A percentile compares a stretch with the other conserved stretches of the same genome.
Evolutionary conservation across 23 red algal species (phyloP).

Genomic region (Gracilariopsis chorda): DNA sequence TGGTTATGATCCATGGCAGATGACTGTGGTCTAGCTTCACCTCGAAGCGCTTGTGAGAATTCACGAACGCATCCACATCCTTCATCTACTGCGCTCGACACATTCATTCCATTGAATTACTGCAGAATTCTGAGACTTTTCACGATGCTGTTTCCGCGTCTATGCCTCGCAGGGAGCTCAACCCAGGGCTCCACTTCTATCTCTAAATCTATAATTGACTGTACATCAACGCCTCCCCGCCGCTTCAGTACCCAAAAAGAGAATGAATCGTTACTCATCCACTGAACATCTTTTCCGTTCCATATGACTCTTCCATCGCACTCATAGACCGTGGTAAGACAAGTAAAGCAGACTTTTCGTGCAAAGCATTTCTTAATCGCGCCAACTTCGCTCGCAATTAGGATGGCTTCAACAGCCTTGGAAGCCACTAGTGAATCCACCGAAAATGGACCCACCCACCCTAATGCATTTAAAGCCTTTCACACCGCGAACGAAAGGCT

Average conservation of each 20-base stretch:
- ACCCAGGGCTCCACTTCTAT: neutral
- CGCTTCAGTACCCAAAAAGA: constrained; percentile 9
- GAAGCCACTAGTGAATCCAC: constrained; percentile 35
- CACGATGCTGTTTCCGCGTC: neutral
- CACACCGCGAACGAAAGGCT: neutral
- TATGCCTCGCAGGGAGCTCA: neutral
- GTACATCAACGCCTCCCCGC: neutral
- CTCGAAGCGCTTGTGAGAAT: constrained; percentile 13
- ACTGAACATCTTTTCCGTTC: neutral
- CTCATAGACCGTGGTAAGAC: constrained; percentile 53
- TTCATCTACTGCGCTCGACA: constrained; percentile 27
- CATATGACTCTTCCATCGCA: constrained; percentile 20
- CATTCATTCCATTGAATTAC: constrained; percentile 52
- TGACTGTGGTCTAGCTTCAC: neutral
- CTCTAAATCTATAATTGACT: constrained; percentile 2
- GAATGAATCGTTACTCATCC: constrained; percentile 11
- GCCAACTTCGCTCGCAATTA: constrained; percentile 39
- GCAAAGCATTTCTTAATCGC: neutral
- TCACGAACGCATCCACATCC: constrained; percentile 59
- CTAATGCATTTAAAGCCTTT: neutral
- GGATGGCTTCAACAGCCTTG: constrained; percentile 20
- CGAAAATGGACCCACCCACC: constrained; percentile 15
- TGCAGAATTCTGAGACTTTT: constrained; percentile 23
- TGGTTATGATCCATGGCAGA: neutral
- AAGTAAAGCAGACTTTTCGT: constrained; percentile 11